Base-by-base conservation (phyloP, 2,329 filamentous ascomycete species). In the Onygenales sp. region DNA sequence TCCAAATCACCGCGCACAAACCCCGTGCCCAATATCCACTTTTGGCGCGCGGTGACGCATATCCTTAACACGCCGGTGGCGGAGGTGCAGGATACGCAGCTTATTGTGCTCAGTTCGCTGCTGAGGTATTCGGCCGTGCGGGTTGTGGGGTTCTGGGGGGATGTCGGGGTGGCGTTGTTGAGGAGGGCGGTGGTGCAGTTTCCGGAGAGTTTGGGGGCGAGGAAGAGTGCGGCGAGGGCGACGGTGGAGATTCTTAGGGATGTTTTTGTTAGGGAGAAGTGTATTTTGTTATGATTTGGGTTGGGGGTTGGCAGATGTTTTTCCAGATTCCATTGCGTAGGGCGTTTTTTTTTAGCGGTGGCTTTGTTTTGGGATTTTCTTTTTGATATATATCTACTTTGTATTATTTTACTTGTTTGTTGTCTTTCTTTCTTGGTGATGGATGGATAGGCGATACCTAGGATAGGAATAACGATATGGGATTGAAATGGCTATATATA, bases 61-160 rank as follows among this genome's bases (percentile, higher is more conserved):
- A 87, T 97, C 39, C 74, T 91, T 64, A 90, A 89, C 65, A 86
- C 88, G 0, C 85, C 88, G 0, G 64, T 82, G 0, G 68, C 72
- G 8, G 78, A 87, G 58, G 78, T 86, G 8, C 86, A 84, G n/a
- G 81, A 85, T 56, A 90, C 86, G 0, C 87, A 91, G 59, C 81
- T 83, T 56, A 77, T 84, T 4, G 81, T 91, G 2, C 73, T 92
- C 42, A 81, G 84, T 54, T 76, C 82, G 6, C 84, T 92, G 78
- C 80, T 92, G 33, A 79, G 86, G 52, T 81, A 85, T 27, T 86
- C 86, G 56, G 84, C 88, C 57, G 77, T 82, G 52, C 84, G 86
- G 14, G 89, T 97, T 62, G 73, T 96, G 48, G 75, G 77, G 11
- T 88, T 93, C 60, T 98, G 91, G 63, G 92, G 91, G 1, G 83